A percentile compares a stretch with the other conserved stretches of the same genome.
Conservation (phyloP, 768 basidiomycete genomes). For the Panaeolus papilionaceus region DNA sequence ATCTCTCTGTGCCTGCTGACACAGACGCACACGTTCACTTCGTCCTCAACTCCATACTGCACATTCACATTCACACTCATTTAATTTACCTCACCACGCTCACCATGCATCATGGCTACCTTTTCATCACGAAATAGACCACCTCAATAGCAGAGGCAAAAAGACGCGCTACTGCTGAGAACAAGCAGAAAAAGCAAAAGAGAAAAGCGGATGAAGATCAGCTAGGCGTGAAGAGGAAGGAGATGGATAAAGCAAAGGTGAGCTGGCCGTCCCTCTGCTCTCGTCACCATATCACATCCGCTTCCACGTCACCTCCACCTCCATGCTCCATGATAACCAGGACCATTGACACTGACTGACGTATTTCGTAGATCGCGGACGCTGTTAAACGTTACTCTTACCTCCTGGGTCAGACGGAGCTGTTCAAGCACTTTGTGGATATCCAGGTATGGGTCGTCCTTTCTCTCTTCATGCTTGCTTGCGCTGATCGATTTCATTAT, state of each 20-base stretch:
- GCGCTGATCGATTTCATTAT: slow-evolving; percentile 17
- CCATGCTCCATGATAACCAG: too few species aligned
- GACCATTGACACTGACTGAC: too few species aligned
- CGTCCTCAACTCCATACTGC: background rate
- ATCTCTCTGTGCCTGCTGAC: background rate
- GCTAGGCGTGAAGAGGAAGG: slow-evolving; percentile 72
- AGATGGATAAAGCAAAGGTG: slow-evolving; percentile 91
- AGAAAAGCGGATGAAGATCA: slow-evolving; percentile 76
- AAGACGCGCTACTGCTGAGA: slow-evolving; percentile 36
- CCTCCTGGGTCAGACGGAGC: slow-evolving; percentile 96
- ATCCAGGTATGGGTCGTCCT: slow-evolving; percentile 71
- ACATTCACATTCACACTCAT: background rate
- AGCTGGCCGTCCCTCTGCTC: background rate
- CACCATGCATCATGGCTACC: background rate
- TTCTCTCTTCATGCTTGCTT: background rate
- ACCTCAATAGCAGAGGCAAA: slow-evolving; percentile 41
- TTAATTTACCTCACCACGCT: too few species aligned
- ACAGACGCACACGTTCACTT: background rate
- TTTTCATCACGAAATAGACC: background rate
- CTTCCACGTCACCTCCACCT: background rate
- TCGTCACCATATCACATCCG: background rate
- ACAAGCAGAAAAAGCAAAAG: slow-evolving; percentile 48
- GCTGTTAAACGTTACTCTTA: slow-evolving; percentile 97
- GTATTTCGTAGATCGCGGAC: too few species aligned
- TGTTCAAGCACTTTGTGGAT: slow-evolving; percentile 98